phyloP scores from a whole-genome alignment of 2,329 filamentous ascomycete species.

The Simplicillium sp. region DNA sequence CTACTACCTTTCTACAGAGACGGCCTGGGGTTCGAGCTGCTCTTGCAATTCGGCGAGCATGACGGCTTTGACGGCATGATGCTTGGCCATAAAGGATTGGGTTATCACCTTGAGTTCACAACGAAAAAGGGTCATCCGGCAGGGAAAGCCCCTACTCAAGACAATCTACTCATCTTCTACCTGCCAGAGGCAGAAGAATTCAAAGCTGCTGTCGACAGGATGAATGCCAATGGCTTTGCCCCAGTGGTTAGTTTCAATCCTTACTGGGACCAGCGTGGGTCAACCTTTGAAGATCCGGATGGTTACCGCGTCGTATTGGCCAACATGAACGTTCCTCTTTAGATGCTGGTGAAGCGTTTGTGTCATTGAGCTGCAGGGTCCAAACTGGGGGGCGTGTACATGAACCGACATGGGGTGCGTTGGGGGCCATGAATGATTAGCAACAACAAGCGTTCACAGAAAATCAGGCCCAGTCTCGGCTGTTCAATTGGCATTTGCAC shows the following conservation, averaged over 20 bases:
- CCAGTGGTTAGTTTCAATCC: conserved; percentile 29
- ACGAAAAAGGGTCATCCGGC: conserved; percentile 20
- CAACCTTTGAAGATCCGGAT: conserved; percentile 34
- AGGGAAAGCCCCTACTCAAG: conserved; percentile 27
- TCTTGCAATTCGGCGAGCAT: conserved; percentile 24
- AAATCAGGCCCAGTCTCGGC: too few relatives aligned
- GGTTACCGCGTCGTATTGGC: conserved; percentile 33
- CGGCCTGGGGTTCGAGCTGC: conserved; percentile 26
- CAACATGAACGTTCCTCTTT: conserved; percentile 13
- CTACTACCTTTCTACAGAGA: conserved; percentile 31
- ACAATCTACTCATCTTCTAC: conserved; percentile 35
- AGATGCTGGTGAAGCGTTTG: not conserved
- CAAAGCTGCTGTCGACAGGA: conserved; percentile 18
- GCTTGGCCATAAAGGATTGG: conserved; percentile 24
- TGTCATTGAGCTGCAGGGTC: too few relatives aligned
- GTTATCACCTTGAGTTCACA: conserved; percentile 35
- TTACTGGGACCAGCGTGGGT: conserved; percentile 33
- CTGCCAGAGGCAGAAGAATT: conserved; percentile 20
- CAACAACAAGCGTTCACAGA: too few relatives aligned
- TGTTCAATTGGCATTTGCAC: too few relatives aligned
- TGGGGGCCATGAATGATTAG: too few relatives aligned
- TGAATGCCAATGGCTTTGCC: conserved; percentile 22
- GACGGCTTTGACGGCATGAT: conserved; percentile 30
- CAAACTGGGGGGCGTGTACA: too few relatives aligned
- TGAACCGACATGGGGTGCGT: too few relatives aligned